phyloP scores from a whole-genome alignment of 1,284 basidiomycete genomes.

The Ceratorhiza oryzae-sativae region DNA sequence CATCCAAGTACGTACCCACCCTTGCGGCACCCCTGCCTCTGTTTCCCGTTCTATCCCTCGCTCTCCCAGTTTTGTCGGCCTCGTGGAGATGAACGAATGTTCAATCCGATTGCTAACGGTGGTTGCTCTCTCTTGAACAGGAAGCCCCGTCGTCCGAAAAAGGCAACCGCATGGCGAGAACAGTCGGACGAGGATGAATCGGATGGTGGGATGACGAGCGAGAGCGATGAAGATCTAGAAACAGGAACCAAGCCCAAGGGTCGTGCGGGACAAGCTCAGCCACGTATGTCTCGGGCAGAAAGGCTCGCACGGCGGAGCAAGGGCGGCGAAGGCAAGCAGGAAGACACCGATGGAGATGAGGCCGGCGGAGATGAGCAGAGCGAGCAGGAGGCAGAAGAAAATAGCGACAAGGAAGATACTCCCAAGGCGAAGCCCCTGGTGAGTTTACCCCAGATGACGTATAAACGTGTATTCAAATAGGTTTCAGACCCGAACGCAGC shows the following conservation, averaged over 20 bases:
- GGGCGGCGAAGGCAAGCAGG: conserved; percentile 21
- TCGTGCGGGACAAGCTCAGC: background rate
- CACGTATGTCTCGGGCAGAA: conserved; percentile 20
- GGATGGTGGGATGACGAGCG: conserved; percentile 38
- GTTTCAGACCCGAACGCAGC: conserved; percentile 11
- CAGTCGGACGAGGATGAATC: conserved; percentile 42
- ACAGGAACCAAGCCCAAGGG: background rate
- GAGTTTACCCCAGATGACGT: background rate
- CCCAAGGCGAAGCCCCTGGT: background rate
- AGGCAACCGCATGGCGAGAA: conserved; percentile 31
- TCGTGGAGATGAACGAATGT: conserved; percentile 27
- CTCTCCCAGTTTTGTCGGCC: background rate
- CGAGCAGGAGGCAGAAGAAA: conserved; percentile 38
- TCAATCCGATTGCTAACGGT: conserved; percentile 20
- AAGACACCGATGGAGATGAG: conserved; percentile 37
- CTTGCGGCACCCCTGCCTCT: background rate
- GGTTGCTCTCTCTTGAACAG: conserved; percentile 2
- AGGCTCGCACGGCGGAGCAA: conserved; percentile 16
- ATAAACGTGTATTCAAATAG: background rate
- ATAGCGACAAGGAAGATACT: conserved; percentile 31
- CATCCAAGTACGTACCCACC: conserved; percentile 27
- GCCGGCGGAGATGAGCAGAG: conserved; percentile 36
- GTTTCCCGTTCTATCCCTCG: background rate
- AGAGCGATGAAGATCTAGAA: conserved; percentile 39
- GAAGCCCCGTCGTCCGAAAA: conserved; percentile 38